These are phyloP conservation scores for Aspergillus indologenus DNA, from an alignment of 495 filamentous ascomycete genomes.

Conservation along the genomic window DNA sequence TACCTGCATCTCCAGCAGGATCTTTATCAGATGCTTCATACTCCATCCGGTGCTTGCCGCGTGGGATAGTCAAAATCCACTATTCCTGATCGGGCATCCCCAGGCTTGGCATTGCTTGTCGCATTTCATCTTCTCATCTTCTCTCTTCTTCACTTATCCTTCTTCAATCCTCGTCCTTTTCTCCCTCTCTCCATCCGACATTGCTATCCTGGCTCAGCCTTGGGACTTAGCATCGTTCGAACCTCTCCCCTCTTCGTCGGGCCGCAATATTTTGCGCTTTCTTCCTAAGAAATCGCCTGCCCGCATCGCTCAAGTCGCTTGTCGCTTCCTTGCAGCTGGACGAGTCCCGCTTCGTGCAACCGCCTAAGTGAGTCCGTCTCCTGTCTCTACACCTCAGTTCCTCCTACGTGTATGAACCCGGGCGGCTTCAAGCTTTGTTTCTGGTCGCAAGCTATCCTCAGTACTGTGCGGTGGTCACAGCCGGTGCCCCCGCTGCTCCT, in stretches of 20 bases:
- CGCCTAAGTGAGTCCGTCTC: background rate
- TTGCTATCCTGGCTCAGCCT: background rate
- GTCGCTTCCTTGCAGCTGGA: background rate
- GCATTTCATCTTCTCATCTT: constrained; percentile 2
- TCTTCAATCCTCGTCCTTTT: background rate
- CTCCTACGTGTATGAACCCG: background rate
- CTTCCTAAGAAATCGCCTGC: background rate
- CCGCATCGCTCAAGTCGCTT: background rate
- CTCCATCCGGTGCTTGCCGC: background rate
- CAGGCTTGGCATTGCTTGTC: constrained; percentile 5
- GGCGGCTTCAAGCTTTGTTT: background rate
- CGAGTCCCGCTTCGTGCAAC: constrained; percentile 6
- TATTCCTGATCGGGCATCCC: constrained; percentile 2
- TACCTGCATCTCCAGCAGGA: background rate
- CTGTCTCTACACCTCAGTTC: background rate
- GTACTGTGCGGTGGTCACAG: background rate
- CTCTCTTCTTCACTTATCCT: background rate
- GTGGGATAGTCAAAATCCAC: background rate
- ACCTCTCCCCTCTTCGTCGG: background rate
- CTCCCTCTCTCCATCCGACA: background rate
- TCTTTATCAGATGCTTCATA: too few relatives aligned
- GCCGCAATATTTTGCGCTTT: background rate
- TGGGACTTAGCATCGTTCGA: background rate
- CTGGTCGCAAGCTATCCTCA: background rate
- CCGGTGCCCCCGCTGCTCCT: background rate